phyloP scores from a whole-genome alignment of 2,329 filamentous ascomycete species.

The Fonsecaea multimorphosa region DNA sequence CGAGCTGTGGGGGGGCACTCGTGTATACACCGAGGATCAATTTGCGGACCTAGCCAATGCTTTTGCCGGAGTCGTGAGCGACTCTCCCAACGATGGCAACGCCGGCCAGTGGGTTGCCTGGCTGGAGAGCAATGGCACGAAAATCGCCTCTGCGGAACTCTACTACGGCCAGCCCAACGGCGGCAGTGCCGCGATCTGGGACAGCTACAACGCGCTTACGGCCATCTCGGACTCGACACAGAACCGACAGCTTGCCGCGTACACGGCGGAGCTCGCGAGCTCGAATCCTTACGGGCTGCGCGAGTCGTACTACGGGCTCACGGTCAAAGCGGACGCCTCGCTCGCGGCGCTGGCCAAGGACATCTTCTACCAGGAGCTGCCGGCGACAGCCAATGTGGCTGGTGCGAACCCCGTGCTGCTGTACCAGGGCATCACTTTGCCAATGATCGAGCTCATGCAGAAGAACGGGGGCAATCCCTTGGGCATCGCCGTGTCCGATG shows the following conservation, averaged over 20 bases:
- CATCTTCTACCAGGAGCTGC: constrained; percentile 39
- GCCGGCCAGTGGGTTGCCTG: constrained; percentile 34
- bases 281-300: constrained; percentile 45
- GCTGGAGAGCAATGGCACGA: constrained; percentile 6
- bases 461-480: constrained; percentile 47
- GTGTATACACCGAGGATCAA: constrained; percentile 32
- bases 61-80: constrained; percentile 43
- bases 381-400: constrained; percentile 34
- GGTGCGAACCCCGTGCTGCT: constrained; percentile 41
- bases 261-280: constrained; percentile 46
- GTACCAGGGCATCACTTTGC: constrained; percentile 45
- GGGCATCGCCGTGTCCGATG: constrained; percentile 42
- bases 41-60: constrained; percentile 44
- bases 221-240: constrained; percentile 43
- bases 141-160: constrained; percentile 43
- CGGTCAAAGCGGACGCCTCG: constrained; percentile 43
- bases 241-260: constrained; percentile 42
- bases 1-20: constrained; percentile 34
- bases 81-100: constrained; percentile 44
- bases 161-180: constrained; percentile 48
- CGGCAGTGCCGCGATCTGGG: constrained; percentile 45
- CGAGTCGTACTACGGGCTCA: constrained; percentile 45
- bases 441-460: constrained; percentile 42
- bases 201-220: constrained; percentile 46
- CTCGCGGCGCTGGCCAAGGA: constrained; percentile 41